A percentile compares a stretch with the other conserved stretches of the same genome.
phyloP scores from a whole-genome alignment of 2,329 filamentous ascomycete species.

The Fusarium citri region DNA sequence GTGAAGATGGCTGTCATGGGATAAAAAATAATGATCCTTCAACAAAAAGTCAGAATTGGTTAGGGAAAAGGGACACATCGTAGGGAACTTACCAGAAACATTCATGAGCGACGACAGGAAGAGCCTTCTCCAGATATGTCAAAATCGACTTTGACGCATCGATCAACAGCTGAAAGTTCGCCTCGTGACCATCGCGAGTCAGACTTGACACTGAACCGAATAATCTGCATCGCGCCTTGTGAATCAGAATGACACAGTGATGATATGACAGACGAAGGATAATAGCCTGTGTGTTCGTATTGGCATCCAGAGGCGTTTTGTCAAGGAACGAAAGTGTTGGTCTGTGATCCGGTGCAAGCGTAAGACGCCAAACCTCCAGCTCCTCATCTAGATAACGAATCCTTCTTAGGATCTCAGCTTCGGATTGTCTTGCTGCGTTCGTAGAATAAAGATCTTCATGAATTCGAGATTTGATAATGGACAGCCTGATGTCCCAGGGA shows the following conservation, averaged over 20 bases:
- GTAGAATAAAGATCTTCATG: background rate
- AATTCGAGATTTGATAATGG: background rate
- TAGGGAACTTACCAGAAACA: background rate
- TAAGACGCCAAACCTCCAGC: conserved; percentile 14
- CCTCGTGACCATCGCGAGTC: background rate
- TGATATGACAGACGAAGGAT: conserved; percentile 11
- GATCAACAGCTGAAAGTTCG: background rate
- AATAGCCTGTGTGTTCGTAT: conserved; percentile 1
- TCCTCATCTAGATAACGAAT: conserved; percentile 20
- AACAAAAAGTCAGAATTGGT: rapidly evolving
- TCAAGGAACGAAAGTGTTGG: conserved; percentile 6
- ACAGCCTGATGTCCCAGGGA: conserved; percentile 1
- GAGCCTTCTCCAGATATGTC: conserved; percentile 3
- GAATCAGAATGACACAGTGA: conserved; percentile 1
- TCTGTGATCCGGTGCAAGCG: background rate
- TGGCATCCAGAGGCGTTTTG: background rate
- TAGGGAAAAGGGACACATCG: too few relatives aligned
- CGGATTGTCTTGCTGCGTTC: background rate
- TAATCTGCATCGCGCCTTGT: background rate
- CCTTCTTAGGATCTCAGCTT: background rate
- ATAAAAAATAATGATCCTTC: conserved; percentile 15
- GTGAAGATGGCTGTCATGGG: conserved; percentile 2
- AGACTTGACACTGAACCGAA: rapidly evolving
- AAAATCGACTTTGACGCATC: conserved; percentile 14
- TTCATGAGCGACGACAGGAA: background rate